A percentile compares a stretch with the other conserved stretches of the same genome.
These are phyloP conservation scores for Ocimum tenuiflorum DNA, from an alignment of 257 asterid species.

Conservation along the genomic window DNA sequence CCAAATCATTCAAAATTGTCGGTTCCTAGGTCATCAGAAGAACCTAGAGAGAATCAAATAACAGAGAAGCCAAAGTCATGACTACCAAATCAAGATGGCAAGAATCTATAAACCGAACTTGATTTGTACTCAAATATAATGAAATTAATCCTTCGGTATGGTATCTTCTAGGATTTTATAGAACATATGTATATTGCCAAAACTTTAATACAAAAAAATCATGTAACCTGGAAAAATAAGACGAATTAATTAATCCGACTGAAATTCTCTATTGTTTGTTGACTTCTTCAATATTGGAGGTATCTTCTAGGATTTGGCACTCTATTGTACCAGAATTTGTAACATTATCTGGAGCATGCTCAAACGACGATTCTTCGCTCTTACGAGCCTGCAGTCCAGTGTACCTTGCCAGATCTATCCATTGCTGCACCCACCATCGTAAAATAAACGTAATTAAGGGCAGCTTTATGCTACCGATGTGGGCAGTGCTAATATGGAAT, in stretches of 20 bases:
- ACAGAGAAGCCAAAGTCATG: too few species aligned
- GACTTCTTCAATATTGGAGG: neutral
- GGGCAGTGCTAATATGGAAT: too few species aligned
- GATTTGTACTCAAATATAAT: too few species aligned
- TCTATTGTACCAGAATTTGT: neutral
- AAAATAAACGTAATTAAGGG: neutral
- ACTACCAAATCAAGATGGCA: too few species aligned
- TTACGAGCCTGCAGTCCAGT: neutral
- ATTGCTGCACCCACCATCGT: neutral
- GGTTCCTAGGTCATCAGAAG: too few species aligned
- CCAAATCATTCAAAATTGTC: too few species aligned
- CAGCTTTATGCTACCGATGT: too few species aligned
- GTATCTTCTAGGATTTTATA: too few species aligned
- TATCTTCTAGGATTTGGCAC: neutral
- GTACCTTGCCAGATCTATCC: slow-evolving; percentile 7
- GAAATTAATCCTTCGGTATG: too few species aligned
- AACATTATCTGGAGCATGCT: neutral
- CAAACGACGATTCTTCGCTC: neutral
- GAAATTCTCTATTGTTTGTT: neutral
- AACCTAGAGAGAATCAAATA: too few species aligned
- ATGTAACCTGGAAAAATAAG: neutral
- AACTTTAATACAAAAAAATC: neutral
- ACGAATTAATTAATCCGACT: neutral
- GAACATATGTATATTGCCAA: too few species aligned
- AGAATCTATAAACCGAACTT: too few species aligned